Conservation (phyloP, 352 stramenopile species). For the Phytophthora brassicae region DNA sequence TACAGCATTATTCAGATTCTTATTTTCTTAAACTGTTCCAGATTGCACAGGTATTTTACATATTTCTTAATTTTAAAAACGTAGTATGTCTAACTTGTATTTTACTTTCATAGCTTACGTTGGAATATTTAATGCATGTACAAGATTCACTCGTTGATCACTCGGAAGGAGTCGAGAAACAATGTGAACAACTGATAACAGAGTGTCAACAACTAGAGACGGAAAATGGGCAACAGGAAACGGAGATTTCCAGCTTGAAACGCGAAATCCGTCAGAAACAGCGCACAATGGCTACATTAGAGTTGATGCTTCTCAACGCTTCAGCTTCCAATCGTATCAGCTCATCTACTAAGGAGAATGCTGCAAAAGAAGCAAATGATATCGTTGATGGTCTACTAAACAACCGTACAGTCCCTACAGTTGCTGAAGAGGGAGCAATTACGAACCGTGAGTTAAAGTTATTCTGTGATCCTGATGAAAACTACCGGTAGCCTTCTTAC, state of each 20-base stretch:
- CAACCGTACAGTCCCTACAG: background rate
- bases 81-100: background rate
- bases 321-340: slow-evolving; percentile 33
- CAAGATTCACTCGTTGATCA: slow-evolving; percentile 80
- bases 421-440: slow-evolving; percentile 29
- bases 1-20: slow-evolving; percentile 82
- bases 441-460: slow-evolving; percentile 26
- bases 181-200: slow-evolving; percentile 60
- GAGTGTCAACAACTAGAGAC: slow-evolving; percentile 65
- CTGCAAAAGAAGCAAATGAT: slow-evolving; percentile 29
- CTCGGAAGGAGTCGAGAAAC: slow-evolving; percentile 60
- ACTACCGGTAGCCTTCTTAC: background rate
- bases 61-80: background rate
- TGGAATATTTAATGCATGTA: slow-evolving; percentile 84
- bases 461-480: background rate
- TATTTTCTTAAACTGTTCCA: slow-evolving; percentile 89
- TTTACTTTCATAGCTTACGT: slow-evolving; percentile 53
- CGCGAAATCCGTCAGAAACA: slow-evolving; percentile 82
- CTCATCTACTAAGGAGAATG: slow-evolving; percentile 43
- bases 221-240: slow-evolving; percentile 64
- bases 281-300: slow-evolving; percentile 77
- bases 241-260: slow-evolving; percentile 64
- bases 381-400: slow-evolving; percentile 41
- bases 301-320: slow-evolving; percentile 76
- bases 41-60: slow-evolving; percentile 60